phyloP scores from a whole-genome alignment of 495 filamentous ascomycete species.

The Hypomontagnella submonticulosa region DNA sequence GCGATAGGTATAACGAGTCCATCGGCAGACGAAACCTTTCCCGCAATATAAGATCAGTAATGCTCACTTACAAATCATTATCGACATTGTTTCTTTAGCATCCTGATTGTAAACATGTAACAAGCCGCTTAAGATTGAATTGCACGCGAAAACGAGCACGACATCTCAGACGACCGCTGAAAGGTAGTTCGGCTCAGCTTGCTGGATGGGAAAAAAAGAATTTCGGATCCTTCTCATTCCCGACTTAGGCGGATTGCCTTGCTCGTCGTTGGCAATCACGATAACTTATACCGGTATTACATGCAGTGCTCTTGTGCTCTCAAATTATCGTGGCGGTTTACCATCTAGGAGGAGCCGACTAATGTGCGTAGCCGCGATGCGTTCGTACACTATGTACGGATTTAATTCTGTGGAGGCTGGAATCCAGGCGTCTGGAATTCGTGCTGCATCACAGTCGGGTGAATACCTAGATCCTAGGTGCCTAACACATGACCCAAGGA shows the following conservation, averaged over 20 bases:
- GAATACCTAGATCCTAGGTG: conserved; percentile 6
- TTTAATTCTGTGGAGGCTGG: conserved; percentile 15
- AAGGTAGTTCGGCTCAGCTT: too few relatives aligned
- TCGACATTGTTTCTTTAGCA: too few relatives aligned
- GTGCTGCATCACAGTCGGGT: conserved; percentile 31
- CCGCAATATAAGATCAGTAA: too few relatives aligned
- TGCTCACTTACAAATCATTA: too few relatives aligned
- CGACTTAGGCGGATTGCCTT: too few relatives aligned
- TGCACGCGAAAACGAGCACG: too few relatives aligned
- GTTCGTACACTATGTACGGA: conserved; percentile 24
- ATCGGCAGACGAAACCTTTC: not conserved
- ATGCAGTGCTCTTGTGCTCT: conserved; percentile 15
- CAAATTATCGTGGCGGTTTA: not conserved
- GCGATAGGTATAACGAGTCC: conserved; percentile 14
- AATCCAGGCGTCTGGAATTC: conserved; percentile 32
- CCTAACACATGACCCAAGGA: conserved; percentile 13
- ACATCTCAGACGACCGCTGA: not conserved
- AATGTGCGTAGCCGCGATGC: conserved; percentile 29
- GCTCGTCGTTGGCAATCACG: not conserved
- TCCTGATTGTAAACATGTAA: too few relatives aligned
- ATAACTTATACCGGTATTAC: conserved; percentile 19
- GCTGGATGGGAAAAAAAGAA: too few relatives aligned
- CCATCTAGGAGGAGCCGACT: conserved; percentile 5
- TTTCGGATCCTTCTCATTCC: too few relatives aligned
- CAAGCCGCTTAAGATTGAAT: too few relatives aligned